A percentile compares a stretch with the other conserved stretches of the same genome.
Evolutionary conservation across 805 yeast species (phyloP).

Genomic region (Maudiozyma pseudohumilis): DNA sequence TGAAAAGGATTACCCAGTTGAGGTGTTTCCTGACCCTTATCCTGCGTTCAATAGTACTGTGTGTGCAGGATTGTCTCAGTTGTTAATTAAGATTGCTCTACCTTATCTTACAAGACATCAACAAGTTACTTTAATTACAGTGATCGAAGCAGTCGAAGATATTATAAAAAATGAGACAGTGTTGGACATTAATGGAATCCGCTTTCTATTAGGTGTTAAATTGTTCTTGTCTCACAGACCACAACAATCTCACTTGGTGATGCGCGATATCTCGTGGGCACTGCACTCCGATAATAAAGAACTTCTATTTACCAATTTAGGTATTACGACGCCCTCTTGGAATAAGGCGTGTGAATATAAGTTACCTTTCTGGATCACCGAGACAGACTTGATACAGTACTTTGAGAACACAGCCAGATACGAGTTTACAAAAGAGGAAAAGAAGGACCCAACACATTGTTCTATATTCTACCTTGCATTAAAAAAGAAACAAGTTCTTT

Average conservation of each 20-base stretch:
- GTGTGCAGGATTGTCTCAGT: constrained; percentile 43
- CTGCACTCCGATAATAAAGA: constrained; percentile 73
- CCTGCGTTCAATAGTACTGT: constrained; percentile 34
- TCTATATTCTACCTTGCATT: constrained; percentile 72
- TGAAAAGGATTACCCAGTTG: constrained; percentile 19
- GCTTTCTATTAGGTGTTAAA: constrained; percentile 63
- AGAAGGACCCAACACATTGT: constrained; percentile 63
- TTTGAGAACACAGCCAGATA: constrained; percentile 65
- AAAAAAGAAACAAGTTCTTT: constrained; percentile 60
- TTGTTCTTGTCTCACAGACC: constrained; percentile 48
- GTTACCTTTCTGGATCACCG: constrained; percentile 59
- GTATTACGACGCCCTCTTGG: constrained; percentile 45
- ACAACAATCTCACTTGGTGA: constrained; percentile 45
- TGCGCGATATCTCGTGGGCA: constrained; percentile 86
- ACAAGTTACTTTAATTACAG: constrained; percentile 68
- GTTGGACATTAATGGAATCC: constrained; percentile 46
- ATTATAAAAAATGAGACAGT: constrained; percentile 34
- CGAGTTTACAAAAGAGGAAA: constrained; percentile 48
- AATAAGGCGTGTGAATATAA: constrained; percentile 48
- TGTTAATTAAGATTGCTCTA: constrained; percentile 51
- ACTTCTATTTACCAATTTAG: constrained; percentile 40
- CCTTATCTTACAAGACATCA: constrained; percentile 87
- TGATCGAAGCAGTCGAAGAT: constrained; percentile 53
- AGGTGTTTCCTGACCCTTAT: constrained; percentile 31
- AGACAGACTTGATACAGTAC: constrained; percentile 36